phyloP scores from a whole-genome alignment of 2,329 filamentous ascomycete species.

The Dactylonectria estremocensis region DNA sequence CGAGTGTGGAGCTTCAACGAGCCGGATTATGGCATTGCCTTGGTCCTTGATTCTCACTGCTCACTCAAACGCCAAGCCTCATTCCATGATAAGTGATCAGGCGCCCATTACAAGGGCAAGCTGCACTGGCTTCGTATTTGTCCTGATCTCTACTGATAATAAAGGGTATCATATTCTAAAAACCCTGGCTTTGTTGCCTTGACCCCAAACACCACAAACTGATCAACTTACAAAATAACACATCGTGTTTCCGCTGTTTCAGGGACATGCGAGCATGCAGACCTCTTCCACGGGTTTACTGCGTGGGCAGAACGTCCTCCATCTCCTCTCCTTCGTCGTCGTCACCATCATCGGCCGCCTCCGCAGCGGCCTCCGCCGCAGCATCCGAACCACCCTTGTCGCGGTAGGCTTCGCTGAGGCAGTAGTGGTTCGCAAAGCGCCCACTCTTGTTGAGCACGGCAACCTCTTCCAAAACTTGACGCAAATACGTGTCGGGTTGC shows the following conservation, averaged over 20 bases:
- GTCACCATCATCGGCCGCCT: conserved; percentile 74
- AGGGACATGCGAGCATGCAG: background rate
- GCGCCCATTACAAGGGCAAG: conserved; percentile 6
- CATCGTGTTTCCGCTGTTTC: conserved; percentile 7
- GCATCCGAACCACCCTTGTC: conserved; percentile 59
- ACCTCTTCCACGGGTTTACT: conserved; percentile 29
- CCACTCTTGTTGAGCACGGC: conserved; percentile 88
- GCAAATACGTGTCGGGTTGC: conserved; percentile 95
- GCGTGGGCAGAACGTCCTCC: conserved; percentile 76
- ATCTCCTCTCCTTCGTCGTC: conserved; percentile 81
- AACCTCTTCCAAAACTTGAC: conserved; percentile 86
- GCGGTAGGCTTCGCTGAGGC: conserved; percentile 74
- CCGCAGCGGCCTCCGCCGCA: conserved; percentile 68
- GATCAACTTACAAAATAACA: conserved; percentile 17
- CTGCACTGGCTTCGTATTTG: conserved; percentile 9
- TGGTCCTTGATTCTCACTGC: background rate
- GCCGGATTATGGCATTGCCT: background rate
- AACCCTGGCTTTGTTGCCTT: conserved; percentile 31
- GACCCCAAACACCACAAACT: conserved; percentile 29
- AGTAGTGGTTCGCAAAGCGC: conserved; percentile 88
- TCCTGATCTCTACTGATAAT: conserved; percentile 36
- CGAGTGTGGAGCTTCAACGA: conserved; percentile 20
- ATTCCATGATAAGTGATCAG: background rate
- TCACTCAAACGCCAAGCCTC: background rate
- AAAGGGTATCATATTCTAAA: conserved; percentile 50